Conservation (phyloP, 768 basidiomycete species). For the Trametes villosa region DNA sequence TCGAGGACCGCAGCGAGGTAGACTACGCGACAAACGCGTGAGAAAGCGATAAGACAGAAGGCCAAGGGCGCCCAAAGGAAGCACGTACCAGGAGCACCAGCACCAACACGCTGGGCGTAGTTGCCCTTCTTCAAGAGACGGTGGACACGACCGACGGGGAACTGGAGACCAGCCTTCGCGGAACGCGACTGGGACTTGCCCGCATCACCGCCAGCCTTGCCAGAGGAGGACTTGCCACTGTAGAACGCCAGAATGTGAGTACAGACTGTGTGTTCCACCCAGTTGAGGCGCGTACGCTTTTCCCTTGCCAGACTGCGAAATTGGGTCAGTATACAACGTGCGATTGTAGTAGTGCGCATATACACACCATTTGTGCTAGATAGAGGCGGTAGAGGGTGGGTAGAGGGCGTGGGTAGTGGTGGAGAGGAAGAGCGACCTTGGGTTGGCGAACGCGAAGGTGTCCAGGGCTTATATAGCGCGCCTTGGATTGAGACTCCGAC, state of each 20-base stretch:
- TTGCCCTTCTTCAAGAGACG: conserved; percentile 75
- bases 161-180: conserved; percentile 63
- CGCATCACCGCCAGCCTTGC: conserved; percentile 52
- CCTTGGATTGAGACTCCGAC: conserved; percentile 31
- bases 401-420: conserved; percentile 28
- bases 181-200: conserved; percentile 71
- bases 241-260: conserved; percentile 7
- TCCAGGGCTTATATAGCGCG: conserved; percentile 34
- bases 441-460: conserved; percentile 27
- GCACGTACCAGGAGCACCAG: conserved; percentile 64
- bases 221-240: conserved; percentile 51
- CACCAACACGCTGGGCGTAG: conserved; percentile 72
- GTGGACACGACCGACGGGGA: conserved; percentile 86
- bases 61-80: neutral
- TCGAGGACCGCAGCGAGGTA: conserved; percentile 87
- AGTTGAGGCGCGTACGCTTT: conserved; percentile 45
- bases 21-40: conserved; percentile 43
- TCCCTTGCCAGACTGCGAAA: conserved; percentile 57
- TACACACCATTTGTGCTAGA: conserved; percentile 41
- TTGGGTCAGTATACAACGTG: conserved; percentile 16
- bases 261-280: neutral
- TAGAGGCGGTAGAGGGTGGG: conserved; percentile 20
- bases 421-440: conserved; percentile 30
- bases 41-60: neutral
- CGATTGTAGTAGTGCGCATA: neutral